These are phyloP conservation scores for Novymonas esmeraldas DNA, from an alignment of 208 protist species.

Conservation along the genomic window DNA sequence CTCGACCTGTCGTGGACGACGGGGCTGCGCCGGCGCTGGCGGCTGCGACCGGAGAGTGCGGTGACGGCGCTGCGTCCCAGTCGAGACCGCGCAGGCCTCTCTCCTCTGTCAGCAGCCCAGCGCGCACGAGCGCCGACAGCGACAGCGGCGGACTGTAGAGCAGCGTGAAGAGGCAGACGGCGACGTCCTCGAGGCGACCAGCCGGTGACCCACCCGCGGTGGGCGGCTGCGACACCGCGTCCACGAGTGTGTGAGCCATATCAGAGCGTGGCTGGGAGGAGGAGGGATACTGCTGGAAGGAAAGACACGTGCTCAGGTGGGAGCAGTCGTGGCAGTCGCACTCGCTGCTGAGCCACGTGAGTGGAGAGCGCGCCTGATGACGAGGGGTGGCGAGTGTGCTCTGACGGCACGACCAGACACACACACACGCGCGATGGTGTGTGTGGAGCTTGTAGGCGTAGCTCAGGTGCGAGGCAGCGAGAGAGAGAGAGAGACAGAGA, in stretches of 20 bases:
- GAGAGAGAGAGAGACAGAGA: too few relatives aligned
- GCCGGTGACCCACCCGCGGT: background rate
- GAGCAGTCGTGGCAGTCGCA: too few relatives aligned
- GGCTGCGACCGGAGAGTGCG: background rate
- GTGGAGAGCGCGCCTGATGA: too few relatives aligned
- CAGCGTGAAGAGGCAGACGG: slow-evolving; percentile 12
- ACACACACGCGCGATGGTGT: background rate
- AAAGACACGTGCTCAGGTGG: too few relatives aligned
- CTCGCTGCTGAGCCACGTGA: too few relatives aligned
- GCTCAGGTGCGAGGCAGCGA: too few relatives aligned
- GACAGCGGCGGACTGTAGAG: slow-evolving; percentile 25
- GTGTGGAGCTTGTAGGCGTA: background rate
- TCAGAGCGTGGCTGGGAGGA: too few relatives aligned
- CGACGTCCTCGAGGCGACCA: background rate
- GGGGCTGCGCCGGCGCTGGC: too few relatives aligned
- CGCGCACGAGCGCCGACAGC: slow-evolving; percentile 13
- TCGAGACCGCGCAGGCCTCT: slow-evolving; percentile 1
- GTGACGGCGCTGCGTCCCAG: background rate
- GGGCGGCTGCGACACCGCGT: background rate
- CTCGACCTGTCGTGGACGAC: too few relatives aligned
- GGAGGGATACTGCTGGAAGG: too few relatives aligned
- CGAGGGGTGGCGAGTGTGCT: too few relatives aligned
- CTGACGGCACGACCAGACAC: background rate
- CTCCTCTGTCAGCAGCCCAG: slow-evolving; percentile 3
- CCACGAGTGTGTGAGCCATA: too few relatives aligned